A percentile compares a stretch with the other conserved stretches of the same genome.
Conservation (phyloP, 257 asterid species). For the Plantago elongata region DNA sequence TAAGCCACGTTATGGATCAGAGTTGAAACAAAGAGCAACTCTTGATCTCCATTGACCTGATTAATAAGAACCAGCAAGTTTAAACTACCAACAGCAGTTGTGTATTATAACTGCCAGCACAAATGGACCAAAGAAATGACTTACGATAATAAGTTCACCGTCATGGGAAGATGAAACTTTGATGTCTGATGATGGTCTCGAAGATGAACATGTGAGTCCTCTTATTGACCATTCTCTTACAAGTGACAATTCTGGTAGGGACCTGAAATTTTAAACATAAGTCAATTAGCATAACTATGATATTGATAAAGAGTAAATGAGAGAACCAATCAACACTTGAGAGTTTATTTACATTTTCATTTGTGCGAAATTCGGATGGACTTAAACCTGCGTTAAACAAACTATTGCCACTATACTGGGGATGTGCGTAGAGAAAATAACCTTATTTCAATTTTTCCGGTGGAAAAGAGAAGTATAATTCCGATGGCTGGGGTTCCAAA, state of each 20-base stretch:
- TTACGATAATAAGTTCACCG: slow-evolving; percentile 76
- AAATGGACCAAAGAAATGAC: slow-evolving; percentile 9
- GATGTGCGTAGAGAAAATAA: slow-evolving; percentile 18
- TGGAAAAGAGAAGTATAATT: slow-evolving; percentile 64
- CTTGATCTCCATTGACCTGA: slow-evolving; percentile 79
- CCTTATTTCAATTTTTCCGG: slow-evolving; percentile 87
- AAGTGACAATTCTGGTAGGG: slow-evolving; percentile 81
- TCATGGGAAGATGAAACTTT: slow-evolving; percentile 55
- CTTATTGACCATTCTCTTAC: slow-evolving; percentile 68
- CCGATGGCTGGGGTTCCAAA: slow-evolving; percentile 57
- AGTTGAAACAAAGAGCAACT: slow-evolving; percentile 64
- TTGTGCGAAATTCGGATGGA: not conserved
- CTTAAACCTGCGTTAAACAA: too few relatives aligned
- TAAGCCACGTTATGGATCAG: slow-evolving; percentile 53
- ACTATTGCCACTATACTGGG: not conserved
- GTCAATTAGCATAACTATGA: not conserved
- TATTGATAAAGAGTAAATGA: not conserved
- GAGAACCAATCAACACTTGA: not conserved
- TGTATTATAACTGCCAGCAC: slow-evolving; percentile 2
- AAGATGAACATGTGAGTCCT: slow-evolving; percentile 48
- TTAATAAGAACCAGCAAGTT: slow-evolving; percentile 14
- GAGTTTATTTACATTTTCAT: not conserved
- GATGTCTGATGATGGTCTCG: slow-evolving; percentile 44
- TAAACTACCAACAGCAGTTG: slow-evolving; percentile 9
- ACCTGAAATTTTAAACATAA: slow-evolving; percentile 43